These are phyloP conservation scores for Suillus paluster DNA, from an alignment of 768 basidiomycete genomes.

Conservation along the genomic window DNA sequence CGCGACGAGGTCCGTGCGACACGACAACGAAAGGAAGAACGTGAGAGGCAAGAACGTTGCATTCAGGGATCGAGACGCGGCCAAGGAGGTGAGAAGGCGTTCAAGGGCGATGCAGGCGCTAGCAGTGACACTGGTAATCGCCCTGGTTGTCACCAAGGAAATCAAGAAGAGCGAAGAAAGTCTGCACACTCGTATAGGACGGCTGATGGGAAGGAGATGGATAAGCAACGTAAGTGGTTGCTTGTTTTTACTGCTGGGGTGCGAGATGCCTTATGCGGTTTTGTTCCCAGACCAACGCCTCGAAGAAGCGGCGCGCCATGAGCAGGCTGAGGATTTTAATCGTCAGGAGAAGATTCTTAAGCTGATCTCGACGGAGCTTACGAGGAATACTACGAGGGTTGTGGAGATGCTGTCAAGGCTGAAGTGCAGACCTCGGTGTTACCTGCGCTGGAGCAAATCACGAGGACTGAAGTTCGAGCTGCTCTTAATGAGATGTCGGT, in stretches of 20 bases:
- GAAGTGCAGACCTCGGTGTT: constrained; percentile 86
- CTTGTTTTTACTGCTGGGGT: constrained; percentile 8
- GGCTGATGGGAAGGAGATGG: constrained; percentile 86
- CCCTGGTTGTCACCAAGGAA: constrained; percentile 69
- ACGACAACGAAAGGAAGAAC: constrained; percentile 56
- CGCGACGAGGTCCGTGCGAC: constrained; percentile 60
- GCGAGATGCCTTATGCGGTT: constrained; percentile 10
- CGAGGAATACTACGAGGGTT: constrained; percentile 85
- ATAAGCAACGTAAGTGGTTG: constrained; percentile 76
- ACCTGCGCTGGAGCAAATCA: constrained; percentile 82
- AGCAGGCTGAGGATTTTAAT: constrained; percentile 80
- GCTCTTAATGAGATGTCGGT: constrained; percentile 78
- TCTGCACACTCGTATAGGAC: constrained; percentile 75
- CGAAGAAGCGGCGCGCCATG: constrained; percentile 77
- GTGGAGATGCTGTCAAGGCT: constrained; percentile 85
- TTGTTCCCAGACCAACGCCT: constrained; percentile 70
- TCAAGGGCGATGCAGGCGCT: constrained; percentile 29
- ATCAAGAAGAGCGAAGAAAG: constrained; percentile 85
- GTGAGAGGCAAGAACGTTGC: constrained; percentile 60
- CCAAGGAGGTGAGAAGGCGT: constrained; percentile 35
- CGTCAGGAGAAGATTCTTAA: constrained; percentile 91
- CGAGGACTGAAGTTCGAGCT: constrained; percentile 77
- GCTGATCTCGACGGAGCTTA: constrained; percentile 84
- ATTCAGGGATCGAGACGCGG: constrained; percentile 57
- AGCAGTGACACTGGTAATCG: constrained; percentile 59